These are phyloP conservation scores for Taiozyma sp. DNA, from an alignment of 1,139 yeast species.

Conservation along the genomic window DNA sequence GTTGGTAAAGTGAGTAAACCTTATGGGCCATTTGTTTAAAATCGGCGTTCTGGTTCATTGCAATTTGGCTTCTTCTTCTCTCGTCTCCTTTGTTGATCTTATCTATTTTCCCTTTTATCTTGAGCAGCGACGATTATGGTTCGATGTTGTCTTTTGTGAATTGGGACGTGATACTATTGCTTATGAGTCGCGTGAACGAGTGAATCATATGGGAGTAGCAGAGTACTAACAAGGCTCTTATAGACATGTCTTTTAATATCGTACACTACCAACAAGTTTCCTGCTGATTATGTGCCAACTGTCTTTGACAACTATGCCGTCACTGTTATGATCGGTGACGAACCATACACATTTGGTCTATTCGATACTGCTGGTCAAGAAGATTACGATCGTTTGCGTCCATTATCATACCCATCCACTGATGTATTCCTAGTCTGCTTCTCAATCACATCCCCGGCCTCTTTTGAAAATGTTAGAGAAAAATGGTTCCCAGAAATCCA, in stretches of 20 bases:
- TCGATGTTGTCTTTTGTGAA: neutral
- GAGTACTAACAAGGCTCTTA: slow-evolving; percentile 10
- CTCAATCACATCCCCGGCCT: slow-evolving; percentile 92
- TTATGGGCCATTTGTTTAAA: neutral
- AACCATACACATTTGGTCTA: slow-evolving; percentile 91
- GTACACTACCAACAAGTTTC: slow-evolving; percentile 81
- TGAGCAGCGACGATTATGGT: neutral
- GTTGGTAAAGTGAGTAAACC: slow-evolving; percentile 59
- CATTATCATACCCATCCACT: slow-evolving; percentile 93
- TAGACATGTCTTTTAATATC: slow-evolving; percentile 85
- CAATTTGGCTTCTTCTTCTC: neutral
- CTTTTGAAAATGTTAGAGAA: slow-evolving; percentile 96
- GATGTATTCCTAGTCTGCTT: slow-evolving; percentile 94
- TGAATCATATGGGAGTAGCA: neutral
- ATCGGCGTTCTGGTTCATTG: neutral
- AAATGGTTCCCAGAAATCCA: slow-evolving; percentile 99
- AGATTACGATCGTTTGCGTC: slow-evolving; percentile 96
- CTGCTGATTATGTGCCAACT: slow-evolving; percentile 86
- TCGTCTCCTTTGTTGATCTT: neutral
- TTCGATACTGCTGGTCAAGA: slow-evolving; percentile 99
- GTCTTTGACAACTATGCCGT: slow-evolving; percentile 97
- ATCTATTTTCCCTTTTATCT: neutral
- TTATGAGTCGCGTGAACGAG: neutral
- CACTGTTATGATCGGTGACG: slow-evolving; percentile 97
- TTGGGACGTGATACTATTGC: neutral